Evolutionary conservation across 2,329 filamentous ascomycete species (phyloP), one percentile per base, ranked within the genome.

Genomic region (Fusarium papillatum): DNA sequence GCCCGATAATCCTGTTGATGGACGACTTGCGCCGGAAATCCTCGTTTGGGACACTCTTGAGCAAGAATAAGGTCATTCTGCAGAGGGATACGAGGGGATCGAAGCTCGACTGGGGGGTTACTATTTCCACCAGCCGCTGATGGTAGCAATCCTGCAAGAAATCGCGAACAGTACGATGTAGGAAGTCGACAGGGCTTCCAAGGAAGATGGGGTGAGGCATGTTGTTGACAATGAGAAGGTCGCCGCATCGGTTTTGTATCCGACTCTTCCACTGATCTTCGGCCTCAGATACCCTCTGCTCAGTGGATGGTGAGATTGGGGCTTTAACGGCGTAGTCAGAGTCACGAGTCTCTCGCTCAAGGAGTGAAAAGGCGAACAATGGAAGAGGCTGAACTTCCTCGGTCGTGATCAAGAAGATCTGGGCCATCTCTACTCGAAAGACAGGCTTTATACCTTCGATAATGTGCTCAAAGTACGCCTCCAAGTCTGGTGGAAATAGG

Each of bases 331-430:
- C 57, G 24, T 60, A 60, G 11, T 60, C 34, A 11, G 31, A 10
- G 22, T 60, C 57, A 4, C 14, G 22, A 7, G 22, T 60, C 36
- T 60, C 57, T 24, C 17, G n/a, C 19, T 60, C 57, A 9, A 41
- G 34, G 4, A 60, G 39, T 4, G 41, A 64, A 38, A 68, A 68
- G 22, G 66, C 66, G 22, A 50, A 68, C 13, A 68, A n/a, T 3
- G 66, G 66, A n/a, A 68, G 36, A 16, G 66, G 66, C 16, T 68
- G 57, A 31, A 68, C 66, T 16, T 68, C 66, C 14, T 50, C 41
- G 9, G 50, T 68, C 16, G 66, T 64, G 43, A 68, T 68, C 50
- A 60, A 26, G 36, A 66, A 66, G 34, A 41, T 41, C 8, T 59
- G 48, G 5, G 50, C 50, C 50, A 60, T 66, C 38, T 66, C 38